A percentile compares a stretch with the other conserved stretches of the same genome.
These are phyloP conservation scores for Blakeslea trispora DNA, from an alignment of 371 early-diverging fungal genomes.

Conservation along the genomic window DNA sequence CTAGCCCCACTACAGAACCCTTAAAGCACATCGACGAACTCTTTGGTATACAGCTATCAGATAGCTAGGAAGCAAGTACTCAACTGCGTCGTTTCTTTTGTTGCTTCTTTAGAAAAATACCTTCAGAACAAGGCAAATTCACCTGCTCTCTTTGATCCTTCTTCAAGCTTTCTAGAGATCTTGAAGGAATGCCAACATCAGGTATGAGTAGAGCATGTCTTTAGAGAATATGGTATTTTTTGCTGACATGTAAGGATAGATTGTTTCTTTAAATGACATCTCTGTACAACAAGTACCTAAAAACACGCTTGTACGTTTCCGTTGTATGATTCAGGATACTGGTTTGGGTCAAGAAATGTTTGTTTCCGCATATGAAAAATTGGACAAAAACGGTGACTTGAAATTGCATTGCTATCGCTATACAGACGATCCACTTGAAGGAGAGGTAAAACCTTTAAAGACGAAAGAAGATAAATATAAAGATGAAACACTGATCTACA, in stretches of 20 bases:
- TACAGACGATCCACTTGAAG: constrained; percentile 40
- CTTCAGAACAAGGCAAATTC: constrained; percentile 1
- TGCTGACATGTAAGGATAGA: constrained; percentile 26
- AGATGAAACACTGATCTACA: too few relatives aligned
- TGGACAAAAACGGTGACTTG: constrained; percentile 21
- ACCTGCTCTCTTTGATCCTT: constrained; percentile 24
- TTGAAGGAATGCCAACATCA: constrained; percentile 18
- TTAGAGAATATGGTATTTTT: not conserved
- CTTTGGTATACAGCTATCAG: constrained; percentile 7
- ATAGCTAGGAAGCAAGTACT: constrained; percentile 9
- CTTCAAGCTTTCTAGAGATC: constrained; percentile 15
- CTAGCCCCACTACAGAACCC: not conserved
- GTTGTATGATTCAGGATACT: constrained; percentile 72
- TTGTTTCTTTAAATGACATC: constrained; percentile 49
- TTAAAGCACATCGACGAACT: not conserved
- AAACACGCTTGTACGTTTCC: constrained; percentile 60
- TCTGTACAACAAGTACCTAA: constrained; percentile 41
- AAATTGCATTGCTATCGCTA: constrained; percentile 38
- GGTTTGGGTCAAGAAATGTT: constrained; percentile 64
- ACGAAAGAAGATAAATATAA: too few relatives aligned
- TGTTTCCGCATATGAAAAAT: constrained; percentile 47
- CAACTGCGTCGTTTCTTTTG: constrained; percentile 2
- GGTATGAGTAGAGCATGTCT: constrained; percentile 13
- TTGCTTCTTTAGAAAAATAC: not conserved
- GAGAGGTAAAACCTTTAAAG: constrained; percentile 31